Evolutionary conservation across 2,329 filamentous ascomycete genomes (phyloP), one percentile per base, ranked within the genome.

Genomic region (Talaromyces sp.): DNA sequence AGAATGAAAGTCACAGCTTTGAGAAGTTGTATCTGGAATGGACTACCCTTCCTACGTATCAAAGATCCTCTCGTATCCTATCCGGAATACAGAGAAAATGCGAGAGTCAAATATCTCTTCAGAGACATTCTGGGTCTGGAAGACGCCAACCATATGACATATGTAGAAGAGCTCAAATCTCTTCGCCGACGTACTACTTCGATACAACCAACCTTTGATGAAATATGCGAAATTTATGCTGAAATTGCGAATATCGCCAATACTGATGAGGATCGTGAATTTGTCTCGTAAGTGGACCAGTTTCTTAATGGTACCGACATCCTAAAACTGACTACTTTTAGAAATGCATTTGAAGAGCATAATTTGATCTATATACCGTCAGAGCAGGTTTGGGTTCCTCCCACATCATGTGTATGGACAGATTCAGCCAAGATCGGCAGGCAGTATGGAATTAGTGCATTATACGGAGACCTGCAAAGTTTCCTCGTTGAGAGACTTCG

Each of bases 351-450:
- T 47, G n/a, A 23, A 5, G 42, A 47, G 14, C 42, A 23, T 12
- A 27, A 23, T 8, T 47, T 47, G n/a, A 47, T 50, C 28, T 57
- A 31, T n/a, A 18, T 50, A 57, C 56, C 56, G 2, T n/a, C 18
- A 27, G 40, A 50, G 31, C 40, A 27, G 44, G 16, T 9, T 27
- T 57, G 56, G 56, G 56, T 57, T 33, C 1, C 36, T 18, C n/a
- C 56, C 31, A 28, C 36, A 34, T 57, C 56, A 50, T 57, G 56
- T 31, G 56, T 57, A 23, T 57, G 56, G 56, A 31, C 56, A 14
- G 56, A 50, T n/a, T 12, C 56, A n/a, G 10, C 56, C 40, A 57
- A 50, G 5, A 40, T 57, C n/a, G 56, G 56, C 14, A 31, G 56
- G 28, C 27, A 50, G 44, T 57, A 57, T 33, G 56, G 56, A 34